A percentile compares a stretch with the other conserved stretches of the same genome.
Conservation (phyloP, 2,329 filamentous ascomycete species). For the Aspergillus ibericus region DNA sequence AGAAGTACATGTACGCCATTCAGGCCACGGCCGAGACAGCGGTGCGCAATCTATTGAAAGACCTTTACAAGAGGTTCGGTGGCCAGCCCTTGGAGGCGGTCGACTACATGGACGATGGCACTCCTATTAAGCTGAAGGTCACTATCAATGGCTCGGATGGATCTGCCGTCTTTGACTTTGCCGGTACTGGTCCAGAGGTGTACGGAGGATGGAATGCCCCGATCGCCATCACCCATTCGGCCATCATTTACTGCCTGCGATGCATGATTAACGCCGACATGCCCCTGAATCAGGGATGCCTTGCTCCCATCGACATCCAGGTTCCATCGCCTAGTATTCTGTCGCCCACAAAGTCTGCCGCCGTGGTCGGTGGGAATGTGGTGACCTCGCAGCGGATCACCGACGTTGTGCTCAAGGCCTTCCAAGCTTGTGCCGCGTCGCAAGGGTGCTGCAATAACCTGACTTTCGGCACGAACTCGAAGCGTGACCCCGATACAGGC, state of each 20-base stretch:
- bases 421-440: constrained; percentile 73
- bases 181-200: constrained; percentile 75
- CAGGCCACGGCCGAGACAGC: constrained; percentile 76
- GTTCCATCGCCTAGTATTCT: constrained; percentile 71
- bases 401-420: constrained; percentile 78
- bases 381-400: constrained; percentile 77
- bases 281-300: constrained; percentile 81
- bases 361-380: constrained; percentile 81
- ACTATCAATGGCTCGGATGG: constrained; percentile 73
- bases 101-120: constrained; percentile 87
- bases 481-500: constrained; percentile 59
- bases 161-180: constrained; percentile 76
- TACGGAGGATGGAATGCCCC: constrained; percentile 81
- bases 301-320: constrained; percentile 71
- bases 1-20: constrained; percentile 81
- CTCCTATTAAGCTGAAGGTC: constrained; percentile 71
- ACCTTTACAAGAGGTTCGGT: constrained; percentile 67
- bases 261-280: constrained; percentile 80
- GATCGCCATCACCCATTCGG: constrained; percentile 76
- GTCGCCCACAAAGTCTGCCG: constrained; percentile 71
- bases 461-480: constrained; percentile 74
- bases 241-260: constrained; percentile 82
- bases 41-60: constrained; percentile 71
- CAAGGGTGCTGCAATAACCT: constrained; percentile 85
- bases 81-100: constrained; percentile 70